Conservation (phyloP, 352 stramenopile genomes). For the Pythium phragmitis region DNA sequence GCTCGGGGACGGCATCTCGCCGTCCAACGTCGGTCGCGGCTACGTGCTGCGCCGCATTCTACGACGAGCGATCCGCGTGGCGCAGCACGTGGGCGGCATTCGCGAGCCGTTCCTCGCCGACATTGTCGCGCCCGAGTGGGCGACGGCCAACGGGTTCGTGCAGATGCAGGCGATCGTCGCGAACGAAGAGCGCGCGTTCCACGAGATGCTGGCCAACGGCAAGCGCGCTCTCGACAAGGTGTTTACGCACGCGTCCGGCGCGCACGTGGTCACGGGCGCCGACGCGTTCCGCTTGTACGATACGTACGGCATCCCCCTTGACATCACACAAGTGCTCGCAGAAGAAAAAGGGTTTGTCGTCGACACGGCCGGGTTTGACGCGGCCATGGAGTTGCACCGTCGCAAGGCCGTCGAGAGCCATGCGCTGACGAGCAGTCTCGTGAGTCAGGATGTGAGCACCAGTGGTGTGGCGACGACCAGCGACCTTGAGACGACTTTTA, state of each 20-base stretch:
- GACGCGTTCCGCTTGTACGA: constrained; percentile 77
- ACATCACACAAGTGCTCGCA: constrained; percentile 70
- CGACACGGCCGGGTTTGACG: constrained; percentile 53
- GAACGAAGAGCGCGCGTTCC: constrained; percentile 74
- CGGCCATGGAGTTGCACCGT: constrained; percentile 49
- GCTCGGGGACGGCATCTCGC: constrained; percentile 93
- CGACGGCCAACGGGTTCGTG: constrained; percentile 32
- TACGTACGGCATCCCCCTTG: constrained; percentile 74
- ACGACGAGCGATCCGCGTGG: constrained; percentile 81
- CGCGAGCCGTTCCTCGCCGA: constrained; percentile 47
- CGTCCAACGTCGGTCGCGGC: constrained; percentile 93
- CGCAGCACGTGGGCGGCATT: constrained; percentile 54
- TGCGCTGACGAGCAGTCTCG: constrained; percentile 32
- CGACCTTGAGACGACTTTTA: constrained; percentile 34
- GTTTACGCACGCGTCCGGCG: constrained; percentile 30
- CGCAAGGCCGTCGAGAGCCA: constrained; percentile 45
- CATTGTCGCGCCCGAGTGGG: constrained; percentile 51
- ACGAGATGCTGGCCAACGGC: constrained; percentile 67
- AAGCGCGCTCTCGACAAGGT: constrained; percentile 61
- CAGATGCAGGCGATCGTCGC: constrained; percentile 68
- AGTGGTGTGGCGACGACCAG: not conserved
- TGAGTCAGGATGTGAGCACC: constrained; percentile 1
- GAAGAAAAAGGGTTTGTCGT: constrained; percentile 58
- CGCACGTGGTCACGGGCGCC: constrained; percentile 37
- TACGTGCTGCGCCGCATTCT: constrained; percentile 96